Conservation (phyloP, 2,329 filamentous ascomycete species). For the Penicillium sp. region DNA sequence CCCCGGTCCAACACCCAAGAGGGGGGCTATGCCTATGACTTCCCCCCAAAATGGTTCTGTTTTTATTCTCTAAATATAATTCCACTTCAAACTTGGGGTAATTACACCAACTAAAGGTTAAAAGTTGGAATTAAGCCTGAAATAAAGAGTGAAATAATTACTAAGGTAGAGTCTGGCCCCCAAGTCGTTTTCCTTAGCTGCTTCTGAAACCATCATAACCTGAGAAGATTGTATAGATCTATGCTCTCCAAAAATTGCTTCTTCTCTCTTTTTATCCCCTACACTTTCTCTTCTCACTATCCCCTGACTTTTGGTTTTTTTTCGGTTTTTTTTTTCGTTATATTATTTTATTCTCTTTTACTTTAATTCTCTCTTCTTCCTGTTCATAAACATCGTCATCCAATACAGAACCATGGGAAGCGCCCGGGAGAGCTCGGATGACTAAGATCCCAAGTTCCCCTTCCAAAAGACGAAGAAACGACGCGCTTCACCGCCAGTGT, state of each 20-base stretch:
- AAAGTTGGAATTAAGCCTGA: no score
- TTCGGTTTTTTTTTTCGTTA: not conserved
- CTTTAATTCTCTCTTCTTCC: not conserved
- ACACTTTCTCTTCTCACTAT: not conserved
- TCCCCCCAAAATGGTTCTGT: not conserved
- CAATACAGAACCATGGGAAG: not conserved
- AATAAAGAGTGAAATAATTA: no score
- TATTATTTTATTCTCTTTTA: not conserved
- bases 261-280: not conserved
- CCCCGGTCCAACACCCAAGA: no score
- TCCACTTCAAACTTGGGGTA: no score
- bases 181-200: no score
- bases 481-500: conserved; percentile 10
- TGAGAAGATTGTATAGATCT: no score
- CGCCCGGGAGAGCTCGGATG: conserved; percentile 1
- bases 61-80: not conserved
- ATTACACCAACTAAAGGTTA: no score
- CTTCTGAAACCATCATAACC: no score
- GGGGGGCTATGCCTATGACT: no score
- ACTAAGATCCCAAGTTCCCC: conserved; percentile 6
- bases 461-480: not conserved
- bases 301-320: not conserved
- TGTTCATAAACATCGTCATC: not conserved
- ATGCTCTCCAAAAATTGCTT: no score
- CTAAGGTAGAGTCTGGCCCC: no score